A percentile compares a stretch with the other conserved stretches of the same genome.
phyloP scores from a whole-genome alignment of 2,329 filamentous ascomycete genomes.

The Talaromyces islandicus region DNA sequence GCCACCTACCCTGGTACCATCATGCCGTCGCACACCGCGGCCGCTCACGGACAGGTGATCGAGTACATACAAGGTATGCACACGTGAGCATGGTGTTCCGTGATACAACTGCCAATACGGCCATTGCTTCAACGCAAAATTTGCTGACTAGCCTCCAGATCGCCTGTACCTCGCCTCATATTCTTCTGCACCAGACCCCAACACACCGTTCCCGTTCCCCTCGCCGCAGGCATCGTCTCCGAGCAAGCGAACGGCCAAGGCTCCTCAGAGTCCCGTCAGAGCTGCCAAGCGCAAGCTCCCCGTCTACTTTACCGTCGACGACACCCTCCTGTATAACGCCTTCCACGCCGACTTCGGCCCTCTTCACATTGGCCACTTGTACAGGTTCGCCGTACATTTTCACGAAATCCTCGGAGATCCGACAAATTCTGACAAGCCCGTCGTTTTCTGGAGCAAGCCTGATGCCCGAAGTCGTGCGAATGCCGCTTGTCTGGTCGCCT shows the following conservation, averaged over 20 bases:
- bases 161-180: constrained; percentile 94
- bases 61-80: constrained; percentile 85
- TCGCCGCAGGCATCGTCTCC: constrained; percentile 55
- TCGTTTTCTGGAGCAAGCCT: constrained; percentile 93
- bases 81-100: neutral
- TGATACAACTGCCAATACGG: neutral
- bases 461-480: constrained; percentile 86
- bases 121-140: neutral
- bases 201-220: constrained; percentile 83
- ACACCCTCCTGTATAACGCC: constrained; percentile 89
- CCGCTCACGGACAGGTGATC: constrained; percentile 79
- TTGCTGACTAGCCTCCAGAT: constrained; percentile 49
- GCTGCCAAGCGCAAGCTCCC: constrained; percentile 57
- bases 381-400: constrained; percentile 91
- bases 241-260: constrained; percentile 67
- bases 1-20: constrained; percentile 23
- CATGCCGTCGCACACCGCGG: constrained; percentile 41
- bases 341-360: constrained; percentile 99
- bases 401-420: constrained; percentile 91
- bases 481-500: constrained; percentile 87
- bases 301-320: constrained; percentile 93
- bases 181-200: constrained; percentile 68
- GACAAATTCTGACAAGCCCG: constrained; percentile 79
- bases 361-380: constrained; percentile 92
- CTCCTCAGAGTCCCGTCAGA: constrained; percentile 52